Percentiles rank a stretch among this genome's conserved stretches.
These are phyloP conservation scores for sunflower (Helianthus annuus) DNA, from an alignment of 129 eudicot genomes.

Conservation along the genomic window HanXRQr2.0-SUNRISE NC_035433.2:71451769-71452268, in stretches of 20 bases:
- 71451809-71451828: not conserved
- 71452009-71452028: not conserved
- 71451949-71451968: not conserved
- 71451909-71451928: not conserved
- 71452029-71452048: not conserved
- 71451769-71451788: not conserved
- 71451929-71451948: not conserved
- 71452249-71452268: too few relatives aligned
- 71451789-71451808: conserved; percentile 10
- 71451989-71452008: not conserved
- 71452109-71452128: too few relatives aligned
- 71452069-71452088: too few relatives aligned
- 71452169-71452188: too few relatives aligned
- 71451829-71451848: not conserved
- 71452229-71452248: too few relatives aligned
- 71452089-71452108: too few relatives aligned
- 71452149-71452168: too few relatives aligned
- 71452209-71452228: too few relatives aligned
- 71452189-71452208: too few relatives aligned
- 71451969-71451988: not conserved
- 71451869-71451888: not conserved
- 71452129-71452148: too few relatives aligned
- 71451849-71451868: not conserved
- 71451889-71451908: not conserved
- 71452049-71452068: not conserved